Evolutionary conservation across 371 early-diverging fungal species (phyloP), one percentile per base, ranked within the genome.

Genomic region (Mucor saturninus): DNA sequence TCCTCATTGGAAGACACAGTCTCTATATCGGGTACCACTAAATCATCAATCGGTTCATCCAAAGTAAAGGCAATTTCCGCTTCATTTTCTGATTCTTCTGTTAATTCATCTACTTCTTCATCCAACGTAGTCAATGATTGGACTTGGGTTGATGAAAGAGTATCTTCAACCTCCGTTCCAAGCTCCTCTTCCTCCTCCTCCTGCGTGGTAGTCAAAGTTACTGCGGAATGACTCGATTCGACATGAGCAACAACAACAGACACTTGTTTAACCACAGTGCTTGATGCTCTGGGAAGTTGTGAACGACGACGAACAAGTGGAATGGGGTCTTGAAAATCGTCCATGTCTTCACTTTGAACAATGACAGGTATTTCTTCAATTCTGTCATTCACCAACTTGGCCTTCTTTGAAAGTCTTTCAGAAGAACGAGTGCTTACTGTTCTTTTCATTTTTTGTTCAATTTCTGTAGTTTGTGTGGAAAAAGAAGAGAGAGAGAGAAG

Each of bases 381-480:
- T 35, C 37, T 37, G 11, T 45, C 50, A 26, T 42, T 45, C 49
- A 52, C 54, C 10, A 38, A 38, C 32, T 52, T 48, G 5, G 54
- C 6, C 32, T 58, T 30, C 21, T 54, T 54, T 10, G 30, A 43
- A 26, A 39, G 29, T 37, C 46, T 15, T n/a, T 21, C 21, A 1
- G 54, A 48, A 40, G 56, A 51, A 38, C 68, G 56, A 35, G 68
- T 49, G 10, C 54, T 39, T 39, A 62, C 62, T 62, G 62, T 67
- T 6, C 30, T 61, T 42, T 43, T n/a, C 5, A 13, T 39, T 13
- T 4, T 39, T 39, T 39, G 2, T 39, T 39, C 1, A 43, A 43
- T 14, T 43, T 43, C 5, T 43, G 13, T 46, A 46, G 43, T 31
- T 21, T 30, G 26, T 46, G n/a, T 15, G 52, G 32, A 46, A 10